phyloP scores from a whole-genome alignment of 192 early-diverging fungal genomes.

The Rhizoclosmatium sp. region DNA sequence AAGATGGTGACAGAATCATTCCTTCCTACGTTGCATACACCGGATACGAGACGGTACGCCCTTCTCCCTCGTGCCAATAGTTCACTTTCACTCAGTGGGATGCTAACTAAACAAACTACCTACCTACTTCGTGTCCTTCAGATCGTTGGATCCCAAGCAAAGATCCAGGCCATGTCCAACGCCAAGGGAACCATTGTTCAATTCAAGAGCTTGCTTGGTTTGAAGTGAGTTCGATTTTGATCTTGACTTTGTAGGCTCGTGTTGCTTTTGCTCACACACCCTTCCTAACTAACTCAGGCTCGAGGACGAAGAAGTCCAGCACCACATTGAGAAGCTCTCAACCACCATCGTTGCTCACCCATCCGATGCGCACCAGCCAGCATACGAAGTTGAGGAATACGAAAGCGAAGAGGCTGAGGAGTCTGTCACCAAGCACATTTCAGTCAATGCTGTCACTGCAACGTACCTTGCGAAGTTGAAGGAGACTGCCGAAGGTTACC shows the following conservation, averaged over 20 bases:
- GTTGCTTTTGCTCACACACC: constrained; percentile 8
- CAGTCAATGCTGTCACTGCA: constrained; percentile 76
- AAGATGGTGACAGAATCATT: constrained; percentile 97
- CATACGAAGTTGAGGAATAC: constrained; percentile 59
- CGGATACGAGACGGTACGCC: constrained; percentile 82
- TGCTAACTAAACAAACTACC: background rate
- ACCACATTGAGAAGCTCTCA: constrained; percentile 36
- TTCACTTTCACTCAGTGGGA: too few relatives aligned
- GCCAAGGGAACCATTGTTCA: constrained; percentile 88
- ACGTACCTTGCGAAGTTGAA: constrained; percentile 83
- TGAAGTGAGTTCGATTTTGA: constrained; percentile 60
- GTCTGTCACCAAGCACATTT: constrained; percentile 53
- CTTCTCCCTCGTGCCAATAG: constrained; percentile 28
- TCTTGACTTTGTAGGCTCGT: background rate
- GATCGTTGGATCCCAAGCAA: constrained; percentile 75
- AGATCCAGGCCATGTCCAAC: constrained; percentile 86
- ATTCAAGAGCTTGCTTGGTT: constrained; percentile 87
- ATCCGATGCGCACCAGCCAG: constrained; percentile 38
- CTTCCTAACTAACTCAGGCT: constrained; percentile 37
- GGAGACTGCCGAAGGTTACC: constrained; percentile 89
- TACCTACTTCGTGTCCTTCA: background rate
- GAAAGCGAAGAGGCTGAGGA: constrained; percentile 67
- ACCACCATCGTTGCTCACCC: constrained; percentile 51
- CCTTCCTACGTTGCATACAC: constrained; percentile 93
- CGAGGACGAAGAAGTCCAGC: constrained; percentile 52